phyloP scores from a whole-genome alignment of 1,139 yeast species.

The Tardiomyces depauwii region DNA sequence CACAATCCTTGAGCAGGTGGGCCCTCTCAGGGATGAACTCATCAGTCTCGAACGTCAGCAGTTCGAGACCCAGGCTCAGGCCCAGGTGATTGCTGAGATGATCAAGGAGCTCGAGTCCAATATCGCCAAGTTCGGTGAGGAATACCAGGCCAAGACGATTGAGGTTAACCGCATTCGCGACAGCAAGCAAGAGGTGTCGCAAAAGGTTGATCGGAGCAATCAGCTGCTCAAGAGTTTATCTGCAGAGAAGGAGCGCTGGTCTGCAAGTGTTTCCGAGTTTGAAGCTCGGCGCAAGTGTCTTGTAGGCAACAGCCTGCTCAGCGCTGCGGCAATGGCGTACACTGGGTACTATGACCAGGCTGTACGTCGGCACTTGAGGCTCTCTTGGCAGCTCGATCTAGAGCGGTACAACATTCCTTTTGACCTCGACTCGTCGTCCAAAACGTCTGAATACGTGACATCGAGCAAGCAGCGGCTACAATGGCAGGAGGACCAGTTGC shows the following conservation, averaged over 20 bases:
- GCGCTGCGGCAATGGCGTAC: slow-evolving; percentile 53
- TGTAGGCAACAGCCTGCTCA: slow-evolving; percentile 54
- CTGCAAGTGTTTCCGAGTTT: slow-evolving; percentile 41
- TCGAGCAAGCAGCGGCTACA: slow-evolving; percentile 31
- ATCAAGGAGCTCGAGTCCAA: slow-evolving; percentile 59
- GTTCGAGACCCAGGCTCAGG: slow-evolving; percentile 47
- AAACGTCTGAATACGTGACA: slow-evolving; percentile 30
- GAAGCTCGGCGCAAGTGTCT: slow-evolving; percentile 35
- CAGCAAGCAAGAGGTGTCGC: slow-evolving; percentile 55
- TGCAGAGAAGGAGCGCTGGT: slow-evolving; percentile 72
- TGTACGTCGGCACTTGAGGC: slow-evolving; percentile 31
- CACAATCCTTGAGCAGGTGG: slow-evolving; percentile 54
- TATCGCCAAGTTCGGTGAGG: slow-evolving; percentile 55
- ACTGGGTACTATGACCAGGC: slow-evolving; percentile 51
- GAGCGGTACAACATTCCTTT: slow-evolving; percentile 30
- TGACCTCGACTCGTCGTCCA: slow-evolving; percentile 27
- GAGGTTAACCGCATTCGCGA: slow-evolving; percentile 65
- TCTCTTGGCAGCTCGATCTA: slow-evolving; percentile 35
- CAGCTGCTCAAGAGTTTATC: slow-evolving; percentile 52
- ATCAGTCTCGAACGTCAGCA: slow-evolving; percentile 47
- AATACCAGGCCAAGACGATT: slow-evolving; percentile 63
- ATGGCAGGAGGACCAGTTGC: slow-evolving; percentile 47
- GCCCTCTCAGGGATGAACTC: slow-evolving; percentile 68
- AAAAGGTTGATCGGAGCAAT: slow-evolving; percentile 53
- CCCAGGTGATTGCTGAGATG: slow-evolving; percentile 68